These are phyloP conservation scores for Capronia epimyces DNA, from an alignment of 2,329 filamentous ascomycete species.

Conservation along the genomic window DNA sequence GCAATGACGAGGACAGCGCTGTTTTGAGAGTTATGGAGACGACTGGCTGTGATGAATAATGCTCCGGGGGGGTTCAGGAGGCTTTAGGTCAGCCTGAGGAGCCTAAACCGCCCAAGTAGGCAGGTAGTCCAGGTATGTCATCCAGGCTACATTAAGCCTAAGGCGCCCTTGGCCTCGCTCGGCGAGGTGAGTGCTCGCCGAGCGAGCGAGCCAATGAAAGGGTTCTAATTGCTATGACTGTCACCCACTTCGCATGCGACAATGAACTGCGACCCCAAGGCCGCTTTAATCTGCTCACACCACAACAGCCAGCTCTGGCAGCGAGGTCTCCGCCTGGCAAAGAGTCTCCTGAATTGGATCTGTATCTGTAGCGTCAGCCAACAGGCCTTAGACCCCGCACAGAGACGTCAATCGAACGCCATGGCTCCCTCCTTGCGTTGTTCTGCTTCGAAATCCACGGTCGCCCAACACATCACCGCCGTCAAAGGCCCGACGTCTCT, in stretches of 20 bases:
- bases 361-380: slow-evolving; percentile 8
- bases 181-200: background rate
- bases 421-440: background rate
- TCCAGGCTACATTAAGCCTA: too few species aligned
- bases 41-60: too few species aligned
- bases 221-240: background rate
- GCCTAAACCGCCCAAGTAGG: too few species aligned
- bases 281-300: too few species aligned
- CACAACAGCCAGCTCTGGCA: too few species aligned
- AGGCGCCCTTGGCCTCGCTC: background rate
- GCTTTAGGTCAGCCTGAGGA: too few species aligned
- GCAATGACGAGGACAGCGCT: background rate
- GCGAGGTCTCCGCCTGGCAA: too few species aligned
- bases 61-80: too few species aligned
- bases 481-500: background rate
- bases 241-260: background rate
- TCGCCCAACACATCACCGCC: background rate
- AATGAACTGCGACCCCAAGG: too few species aligned
- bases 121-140: too few species aligned
- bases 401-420: background rate
- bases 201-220: slow-evolving; percentile 15
- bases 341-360: too few species aligned
- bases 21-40: too few species aligned
- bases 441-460: background rate
- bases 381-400: background rate